A percentile compares a stretch with the other conserved stretches of the same genome.
Evolutionary conservation across 306 rosid genomes (phyloP).

Genomic region (Vicia faba): DNA sequence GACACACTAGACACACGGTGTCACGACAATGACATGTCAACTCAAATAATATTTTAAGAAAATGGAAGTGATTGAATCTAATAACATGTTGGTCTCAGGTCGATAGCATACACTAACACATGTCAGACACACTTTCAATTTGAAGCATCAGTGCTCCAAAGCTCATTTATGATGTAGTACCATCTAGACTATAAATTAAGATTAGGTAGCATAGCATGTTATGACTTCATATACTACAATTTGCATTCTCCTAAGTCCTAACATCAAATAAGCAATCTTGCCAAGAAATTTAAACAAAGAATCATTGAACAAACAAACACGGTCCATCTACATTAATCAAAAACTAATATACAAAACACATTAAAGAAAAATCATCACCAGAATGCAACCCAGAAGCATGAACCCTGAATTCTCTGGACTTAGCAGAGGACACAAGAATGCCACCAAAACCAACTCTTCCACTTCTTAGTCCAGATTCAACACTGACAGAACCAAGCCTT

Average conservation of each 20-base stretch:
- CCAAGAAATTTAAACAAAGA: constrained; percentile 18
- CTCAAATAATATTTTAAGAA: too few species aligned
- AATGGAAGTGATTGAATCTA: too few species aligned
- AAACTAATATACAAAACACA: constrained; percentile 14
- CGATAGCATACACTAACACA: too few species aligned
- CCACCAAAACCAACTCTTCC: constrained; percentile 48
- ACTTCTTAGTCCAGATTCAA: constrained; percentile 52
- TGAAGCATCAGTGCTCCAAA: too few species aligned
- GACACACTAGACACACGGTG: too few species aligned
- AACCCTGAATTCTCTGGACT: constrained; percentile 67
- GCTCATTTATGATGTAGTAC: too few species aligned
- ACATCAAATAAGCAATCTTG: background rate
- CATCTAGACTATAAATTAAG: background rate
- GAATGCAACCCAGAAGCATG: constrained; percentile 71
- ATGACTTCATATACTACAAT: background rate
- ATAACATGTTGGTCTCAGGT: too few species aligned
- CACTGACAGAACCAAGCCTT: constrained; percentile 47
- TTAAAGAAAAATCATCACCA: constrained; percentile 22
- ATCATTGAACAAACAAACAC: constrained; percentile 30
- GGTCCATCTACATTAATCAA: constrained; percentile 12
- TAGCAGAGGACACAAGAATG: constrained; percentile 52
- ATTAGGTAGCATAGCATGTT: background rate
- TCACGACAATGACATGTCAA: too few species aligned
- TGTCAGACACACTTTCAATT: too few species aligned
- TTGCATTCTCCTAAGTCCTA: constrained; percentile 15